Conservation (phyloP, 345 rosid species). For the Citrus sp. region DNA sequence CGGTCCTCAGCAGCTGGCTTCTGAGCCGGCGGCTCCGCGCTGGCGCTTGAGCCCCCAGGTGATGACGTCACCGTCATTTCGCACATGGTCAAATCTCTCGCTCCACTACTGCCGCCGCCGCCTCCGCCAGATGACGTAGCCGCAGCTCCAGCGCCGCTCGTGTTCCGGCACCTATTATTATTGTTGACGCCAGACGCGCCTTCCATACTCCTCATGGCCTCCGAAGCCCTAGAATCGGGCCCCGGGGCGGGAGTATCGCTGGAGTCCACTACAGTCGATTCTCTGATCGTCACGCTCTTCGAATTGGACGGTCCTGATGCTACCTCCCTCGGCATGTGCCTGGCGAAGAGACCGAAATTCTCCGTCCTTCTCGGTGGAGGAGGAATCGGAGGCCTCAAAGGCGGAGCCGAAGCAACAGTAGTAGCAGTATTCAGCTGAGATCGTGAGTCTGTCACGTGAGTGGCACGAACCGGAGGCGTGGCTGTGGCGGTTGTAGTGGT, state of each 20-base stretch:
- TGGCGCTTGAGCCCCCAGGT: constrained; percentile 50
- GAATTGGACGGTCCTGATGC: constrained; percentile 47
- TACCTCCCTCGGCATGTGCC: constrained; percentile 34
- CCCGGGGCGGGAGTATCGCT: constrained; percentile 40
- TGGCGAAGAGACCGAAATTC: constrained; percentile 60
- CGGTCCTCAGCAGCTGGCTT: constrained; percentile 44
- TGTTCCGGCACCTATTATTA: constrained; percentile 25
- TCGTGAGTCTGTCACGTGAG: constrained; percentile 12
- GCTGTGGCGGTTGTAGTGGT: constrained; percentile 12
- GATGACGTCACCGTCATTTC: constrained; percentile 54
- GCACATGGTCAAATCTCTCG: constrained; percentile 22
- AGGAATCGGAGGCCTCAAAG: constrained; percentile 46
- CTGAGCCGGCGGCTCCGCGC: constrained; percentile 44
- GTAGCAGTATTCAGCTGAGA: constrained; percentile 6
- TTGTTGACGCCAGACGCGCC: constrained; percentile 28
- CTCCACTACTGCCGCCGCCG: constrained; percentile 16
- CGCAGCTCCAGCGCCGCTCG: constrained; percentile 23
- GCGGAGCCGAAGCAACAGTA: constrained; percentile 14
- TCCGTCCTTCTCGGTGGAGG: constrained; percentile 33
- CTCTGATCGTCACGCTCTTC: constrained; percentile 41
- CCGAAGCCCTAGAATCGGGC: constrained; percentile 35
- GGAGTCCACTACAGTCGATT: constrained; percentile 63
- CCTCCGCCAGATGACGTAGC: constrained; percentile 23
- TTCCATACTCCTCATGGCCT: constrained; percentile 25
- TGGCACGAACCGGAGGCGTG: constrained; percentile 16